Evolutionary conservation across 2,329 filamentous ascomycete species (phyloP).

Genomic region (Cladorrhinum sp.): DNA sequence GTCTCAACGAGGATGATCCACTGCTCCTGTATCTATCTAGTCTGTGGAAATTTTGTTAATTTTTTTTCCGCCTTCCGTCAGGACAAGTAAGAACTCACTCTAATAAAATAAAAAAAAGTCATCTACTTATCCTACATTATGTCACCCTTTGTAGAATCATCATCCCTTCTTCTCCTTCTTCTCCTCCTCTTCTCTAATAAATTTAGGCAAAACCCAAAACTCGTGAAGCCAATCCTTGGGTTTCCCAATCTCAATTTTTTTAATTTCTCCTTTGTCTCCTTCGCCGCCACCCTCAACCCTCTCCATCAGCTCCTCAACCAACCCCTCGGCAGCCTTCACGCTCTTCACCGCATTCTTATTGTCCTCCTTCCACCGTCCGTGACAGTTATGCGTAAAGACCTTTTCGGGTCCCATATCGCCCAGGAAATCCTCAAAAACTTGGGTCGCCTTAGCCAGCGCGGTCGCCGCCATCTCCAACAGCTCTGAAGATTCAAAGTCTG

Average conservation of each 20-base stretch:
- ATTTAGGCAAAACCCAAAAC: conserved; percentile 61
- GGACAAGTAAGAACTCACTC: no score
- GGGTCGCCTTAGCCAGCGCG: conserved; percentile 48
- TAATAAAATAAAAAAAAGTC: no score
- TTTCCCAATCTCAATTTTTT: conserved; percentile 54
- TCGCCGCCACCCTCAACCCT: conserved; percentile 62
- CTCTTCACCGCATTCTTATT: not conserved
- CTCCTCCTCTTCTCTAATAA: conserved; percentile 22
- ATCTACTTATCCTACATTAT: no score
- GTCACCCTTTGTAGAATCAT: not conserved
- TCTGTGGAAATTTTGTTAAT: no score
- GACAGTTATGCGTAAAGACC: conserved; percentile 54
- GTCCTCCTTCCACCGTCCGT: conserved; percentile 47
- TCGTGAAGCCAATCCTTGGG: conserved; percentile 57
- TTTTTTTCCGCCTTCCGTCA: no score
- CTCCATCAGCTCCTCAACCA: conserved; percentile 51
- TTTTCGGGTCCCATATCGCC: conserved; percentile 50
- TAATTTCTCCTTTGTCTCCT: no score
- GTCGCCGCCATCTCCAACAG: conserved; percentile 47
- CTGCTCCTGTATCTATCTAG: no score
- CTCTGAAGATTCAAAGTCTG: conserved; percentile 37
- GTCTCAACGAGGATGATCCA: no score
- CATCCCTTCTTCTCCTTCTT: not conserved
- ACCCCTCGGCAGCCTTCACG: not conserved
- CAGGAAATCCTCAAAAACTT: conserved; percentile 56